These are phyloP conservation scores for Linderniella brevidens DNA, from an alignment of 257 asterid species.

Conservation along the genomic window DNA sequence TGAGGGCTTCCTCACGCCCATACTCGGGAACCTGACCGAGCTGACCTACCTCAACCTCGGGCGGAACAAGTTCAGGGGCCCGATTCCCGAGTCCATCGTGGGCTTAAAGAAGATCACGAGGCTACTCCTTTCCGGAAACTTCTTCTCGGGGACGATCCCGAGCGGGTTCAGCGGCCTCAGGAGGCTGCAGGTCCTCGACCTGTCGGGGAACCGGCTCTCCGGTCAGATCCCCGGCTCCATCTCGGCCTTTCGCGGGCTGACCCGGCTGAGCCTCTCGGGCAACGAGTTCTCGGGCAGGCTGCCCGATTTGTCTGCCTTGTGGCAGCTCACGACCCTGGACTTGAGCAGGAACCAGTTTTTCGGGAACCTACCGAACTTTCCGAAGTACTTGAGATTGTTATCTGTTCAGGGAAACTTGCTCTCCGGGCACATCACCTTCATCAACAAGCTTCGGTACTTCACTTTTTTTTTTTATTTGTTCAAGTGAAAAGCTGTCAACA, in stretches of 20 bases:
- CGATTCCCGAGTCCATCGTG: slow-evolving; percentile 18
- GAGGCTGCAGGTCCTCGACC: slow-evolving; percentile 19
- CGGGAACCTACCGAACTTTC: slow-evolving; percentile 25
- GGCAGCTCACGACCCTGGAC: slow-evolving; percentile 28
- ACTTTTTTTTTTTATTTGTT: too few relatives aligned
- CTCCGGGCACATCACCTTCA: slow-evolving; percentile 17
- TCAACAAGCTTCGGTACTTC: slow-evolving; percentile 17
- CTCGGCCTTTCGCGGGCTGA: slow-evolving; percentile 15
- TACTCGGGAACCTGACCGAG: slow-evolving; percentile 24
- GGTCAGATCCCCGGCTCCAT: slow-evolving; percentile 22
- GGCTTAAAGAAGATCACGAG: slow-evolving; percentile 18
- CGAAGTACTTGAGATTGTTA: slow-evolving; percentile 13
- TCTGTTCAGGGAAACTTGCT: slow-evolving; percentile 18
- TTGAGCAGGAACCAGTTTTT: slow-evolving; percentile 24
- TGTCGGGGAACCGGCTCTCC: slow-evolving; percentile 19
- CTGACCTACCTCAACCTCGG: slow-evolving; percentile 20
- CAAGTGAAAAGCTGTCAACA: too few relatives aligned
- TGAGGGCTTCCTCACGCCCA: slow-evolving; percentile 31
- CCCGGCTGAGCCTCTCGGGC: slow-evolving; percentile 13
- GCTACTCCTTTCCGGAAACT: slow-evolving; percentile 21
- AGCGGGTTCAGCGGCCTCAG: slow-evolving; percentile 12
- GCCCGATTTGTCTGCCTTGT: slow-evolving; percentile 23
- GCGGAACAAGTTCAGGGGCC: slow-evolving; percentile 29
- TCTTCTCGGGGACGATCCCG: slow-evolving; percentile 27
- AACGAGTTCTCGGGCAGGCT: slow-evolving; percentile 24